These are phyloP conservation scores for Pyrrhoderma noxium DNA, from an alignment of 1,284 basidiomycete species.

Conservation along the genomic window DNA sequence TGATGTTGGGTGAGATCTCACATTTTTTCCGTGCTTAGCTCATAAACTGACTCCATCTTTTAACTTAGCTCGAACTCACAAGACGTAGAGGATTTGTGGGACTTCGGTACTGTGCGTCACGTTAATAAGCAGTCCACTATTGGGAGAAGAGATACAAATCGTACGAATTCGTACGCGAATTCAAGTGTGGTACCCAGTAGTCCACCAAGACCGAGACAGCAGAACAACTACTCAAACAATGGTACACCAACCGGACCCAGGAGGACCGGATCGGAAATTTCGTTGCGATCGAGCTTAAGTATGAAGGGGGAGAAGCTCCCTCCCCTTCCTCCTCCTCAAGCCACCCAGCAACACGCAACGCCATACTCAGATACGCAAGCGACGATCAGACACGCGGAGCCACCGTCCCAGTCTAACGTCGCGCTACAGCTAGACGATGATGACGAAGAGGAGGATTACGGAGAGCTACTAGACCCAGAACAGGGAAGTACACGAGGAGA, in stretches of 20 bases:
- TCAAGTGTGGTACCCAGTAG: not conserved
- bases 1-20: constrained; percentile 49
- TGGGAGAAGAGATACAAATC: constrained; percentile 40
- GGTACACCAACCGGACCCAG: constrained; percentile 15
- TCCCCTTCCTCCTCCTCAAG: constrained; percentile 44
- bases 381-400: constrained; percentile 53
- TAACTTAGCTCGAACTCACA: constrained; percentile 40
- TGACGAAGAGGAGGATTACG: constrained; percentile 43
- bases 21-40: not conserved
- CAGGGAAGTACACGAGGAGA: not conserved
- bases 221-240: too few species aligned
- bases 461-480: constrained; percentile 8
- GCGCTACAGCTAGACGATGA: constrained; percentile 62
- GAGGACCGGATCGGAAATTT: constrained; percentile 20
- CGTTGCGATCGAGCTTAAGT: constrained; percentile 36
- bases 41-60: constrained; percentile 15
- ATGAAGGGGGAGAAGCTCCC: constrained; percentile 51
- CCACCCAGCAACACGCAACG: constrained; percentile 9
- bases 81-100: constrained; percentile 86
- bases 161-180: constrained; percentile 9
- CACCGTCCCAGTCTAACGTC: constrained; percentile 25
- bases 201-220: too few species aligned
- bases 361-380: constrained; percentile 46
- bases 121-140: constrained; percentile 38
- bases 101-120: constrained; percentile 86